Evolutionary conservation across 306 rosid genomes (phyloP).

Genomic region (Begonia fuchsioides): DNA sequence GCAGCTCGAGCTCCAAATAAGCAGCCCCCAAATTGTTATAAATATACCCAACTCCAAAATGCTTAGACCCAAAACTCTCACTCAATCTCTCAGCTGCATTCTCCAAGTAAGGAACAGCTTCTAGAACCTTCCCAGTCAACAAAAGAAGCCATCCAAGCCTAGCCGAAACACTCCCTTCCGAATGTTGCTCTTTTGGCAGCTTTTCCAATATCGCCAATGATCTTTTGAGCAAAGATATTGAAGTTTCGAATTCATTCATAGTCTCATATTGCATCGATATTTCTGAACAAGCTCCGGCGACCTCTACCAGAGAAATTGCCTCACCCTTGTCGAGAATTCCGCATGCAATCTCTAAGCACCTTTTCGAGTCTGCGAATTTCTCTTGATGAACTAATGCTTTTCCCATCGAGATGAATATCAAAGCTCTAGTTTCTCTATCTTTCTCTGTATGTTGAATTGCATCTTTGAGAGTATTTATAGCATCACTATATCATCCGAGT

Average conservation of each 20-base stretch:
- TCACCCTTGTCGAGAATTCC: conserved; percentile 72
- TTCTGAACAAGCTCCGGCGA: conserved; percentile 75
- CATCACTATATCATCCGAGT: conserved; percentile 57
- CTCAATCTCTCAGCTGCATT: conserved; percentile 74
- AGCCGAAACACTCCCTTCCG: conserved; percentile 80
- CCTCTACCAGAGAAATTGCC: conserved; percentile 40
- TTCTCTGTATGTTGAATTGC: conserved; percentile 48
- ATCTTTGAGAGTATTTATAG: conserved; percentile 52
- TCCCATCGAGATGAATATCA: conserved; percentile 72
- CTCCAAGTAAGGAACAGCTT: conserved; percentile 84
- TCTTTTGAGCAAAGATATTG: conserved; percentile 65
- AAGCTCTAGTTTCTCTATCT: conserved; percentile 63
- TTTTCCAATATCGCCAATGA: conserved; percentile 63
- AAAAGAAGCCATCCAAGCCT: conserved; percentile 83
- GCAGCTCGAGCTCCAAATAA: conserved; percentile 76
- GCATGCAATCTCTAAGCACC: conserved; percentile 67
- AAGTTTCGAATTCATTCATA: conserved; percentile 84
- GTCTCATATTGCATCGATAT: conserved; percentile 80
- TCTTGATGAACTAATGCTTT: conserved; percentile 70
- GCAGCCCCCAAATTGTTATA: conserved; percentile 96
- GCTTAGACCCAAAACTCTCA: conserved; percentile 90
- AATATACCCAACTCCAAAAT: conserved; percentile 87
- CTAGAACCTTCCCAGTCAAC: conserved; percentile 73
- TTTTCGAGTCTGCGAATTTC: conserved; percentile 45
- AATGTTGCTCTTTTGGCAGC: conserved; percentile 83